Evolutionary conservation across 2,329 filamentous ascomycete genomes (phyloP).

Genomic region (Xylariaceae sp.): DNA sequence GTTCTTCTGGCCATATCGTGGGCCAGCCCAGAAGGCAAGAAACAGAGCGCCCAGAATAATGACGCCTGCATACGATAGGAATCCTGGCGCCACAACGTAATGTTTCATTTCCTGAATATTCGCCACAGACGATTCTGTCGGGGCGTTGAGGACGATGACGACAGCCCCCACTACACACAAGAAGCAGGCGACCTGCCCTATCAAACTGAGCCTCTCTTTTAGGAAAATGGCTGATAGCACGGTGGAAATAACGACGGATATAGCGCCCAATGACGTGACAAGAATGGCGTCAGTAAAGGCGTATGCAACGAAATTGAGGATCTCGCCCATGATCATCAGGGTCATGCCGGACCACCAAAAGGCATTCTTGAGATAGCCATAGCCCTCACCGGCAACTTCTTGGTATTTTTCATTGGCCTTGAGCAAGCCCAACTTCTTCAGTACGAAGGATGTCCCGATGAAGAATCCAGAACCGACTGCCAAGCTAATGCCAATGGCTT

Average conservation of each 20-base stretch:
- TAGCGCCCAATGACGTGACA: slow-evolving; percentile 83
- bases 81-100: slow-evolving; percentile 80
- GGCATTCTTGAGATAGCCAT: slow-evolving; percentile 90
- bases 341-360: slow-evolving; percentile 97
- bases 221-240: slow-evolving; percentile 90
- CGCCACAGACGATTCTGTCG: slow-evolving; percentile 73
- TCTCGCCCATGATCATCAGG: slow-evolving; percentile 92
- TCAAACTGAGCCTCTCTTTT: slow-evolving; percentile 90
- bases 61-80: slow-evolving; percentile 77
- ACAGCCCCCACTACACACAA: slow-evolving; percentile 90
- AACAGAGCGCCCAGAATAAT: slow-evolving; percentile 68
- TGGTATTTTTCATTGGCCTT: slow-evolving; percentile 95
- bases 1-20: slow-evolving; percentile 87
- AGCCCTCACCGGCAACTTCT: slow-evolving; percentile 90
- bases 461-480: slow-evolving; percentile 85
- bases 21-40: slow-evolving; percentile 73
- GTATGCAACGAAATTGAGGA: slow-evolving; percentile 96
- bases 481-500: slow-evolving; percentile 77
- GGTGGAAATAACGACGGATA: slow-evolving; percentile 88
- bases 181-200: slow-evolving; percentile 94
- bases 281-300: slow-evolving; percentile 95
- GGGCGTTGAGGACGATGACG: slow-evolving; percentile 91
- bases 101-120: slow-evolving; percentile 89
- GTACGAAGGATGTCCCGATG: slow-evolving; percentile 89
- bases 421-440: slow-evolving; percentile 89